Evolutionary conservation across 352 stramenopile genomes (phyloP).

Genomic region (Pythium monospermum): DNA sequence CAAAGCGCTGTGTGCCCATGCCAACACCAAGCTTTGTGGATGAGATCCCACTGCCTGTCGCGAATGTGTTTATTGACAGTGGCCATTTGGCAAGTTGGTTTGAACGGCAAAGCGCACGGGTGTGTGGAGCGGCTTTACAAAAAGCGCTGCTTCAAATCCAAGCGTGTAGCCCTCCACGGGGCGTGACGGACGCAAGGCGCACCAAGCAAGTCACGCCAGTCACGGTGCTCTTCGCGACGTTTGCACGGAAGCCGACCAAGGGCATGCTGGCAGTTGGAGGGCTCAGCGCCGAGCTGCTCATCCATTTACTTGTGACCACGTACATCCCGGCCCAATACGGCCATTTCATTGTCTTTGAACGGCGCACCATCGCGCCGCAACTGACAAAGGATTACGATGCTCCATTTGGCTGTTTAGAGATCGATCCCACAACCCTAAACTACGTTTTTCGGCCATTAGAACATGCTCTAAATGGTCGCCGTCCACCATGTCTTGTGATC

Average conservation of each 20-base stretch:
- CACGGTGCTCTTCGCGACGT: constrained; percentile 89
- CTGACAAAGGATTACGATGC: constrained; percentile 41
- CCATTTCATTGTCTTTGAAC: constrained; percentile 87
- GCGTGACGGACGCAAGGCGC: constrained; percentile 46
- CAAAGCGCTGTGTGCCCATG: constrained; percentile 85
- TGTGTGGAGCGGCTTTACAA: constrained; percentile 40
- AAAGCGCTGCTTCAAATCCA: constrained; percentile 61
- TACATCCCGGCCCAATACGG: constrained; percentile 91
- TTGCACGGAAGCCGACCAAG: constrained; percentile 73
- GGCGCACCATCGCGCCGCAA: constrained; percentile 46
- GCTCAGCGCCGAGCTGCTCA: constrained; percentile 76
- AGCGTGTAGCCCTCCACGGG: constrained; percentile 56
- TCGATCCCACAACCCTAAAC: constrained; percentile 30
- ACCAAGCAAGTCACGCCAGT: constrained; percentile 80
- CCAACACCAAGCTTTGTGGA: constrained; percentile 66
- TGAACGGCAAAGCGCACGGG: constrained; percentile 49
- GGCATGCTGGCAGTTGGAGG: constrained; percentile 85
- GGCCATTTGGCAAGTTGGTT: constrained; percentile 62
- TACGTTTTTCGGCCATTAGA: constrained; percentile 78
- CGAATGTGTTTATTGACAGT: constrained; percentile 66
- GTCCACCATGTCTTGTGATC: constrained; percentile 79
- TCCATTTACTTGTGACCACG: constrained; percentile 90
- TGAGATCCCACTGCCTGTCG: constrained; percentile 62
- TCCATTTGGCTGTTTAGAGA: constrained; percentile 39
- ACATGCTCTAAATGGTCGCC: constrained; percentile 85